phyloP scores from a whole-genome alignment of 371 early-diverging fungal species.

The Lichtheimia corymbifera region DNA sequence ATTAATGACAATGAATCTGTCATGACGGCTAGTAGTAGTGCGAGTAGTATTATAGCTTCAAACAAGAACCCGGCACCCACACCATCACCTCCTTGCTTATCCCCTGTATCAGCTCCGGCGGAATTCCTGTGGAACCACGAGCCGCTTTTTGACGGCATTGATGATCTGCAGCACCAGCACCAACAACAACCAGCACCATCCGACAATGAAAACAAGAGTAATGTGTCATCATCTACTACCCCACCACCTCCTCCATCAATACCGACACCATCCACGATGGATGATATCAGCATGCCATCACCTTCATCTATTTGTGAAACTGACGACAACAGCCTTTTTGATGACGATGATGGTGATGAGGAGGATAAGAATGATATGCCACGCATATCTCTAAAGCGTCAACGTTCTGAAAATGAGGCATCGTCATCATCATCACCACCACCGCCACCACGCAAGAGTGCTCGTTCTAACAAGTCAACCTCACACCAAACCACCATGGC shows the following conservation, averaged over 20 bases:
- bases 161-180: slow-evolving; percentile 20
- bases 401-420: background rate
- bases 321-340: no score
- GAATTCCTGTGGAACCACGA: slow-evolving; percentile 40
- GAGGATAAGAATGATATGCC: no score
- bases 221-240: background rate
- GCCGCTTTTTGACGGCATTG: slow-evolving; percentile 41
- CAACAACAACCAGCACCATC: slow-evolving; percentile 2
- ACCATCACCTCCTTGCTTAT: slow-evolving; percentile 27
- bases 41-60: slow-evolving; percentile 4
- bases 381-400: background rate
- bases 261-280: no score
- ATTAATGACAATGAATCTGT: slow-evolving; percentile 17
- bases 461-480: no score
- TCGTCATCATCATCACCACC: background rate
- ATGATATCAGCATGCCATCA: no score
- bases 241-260: background rate
- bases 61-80: slow-evolving; percentile 19
- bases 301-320: no score
- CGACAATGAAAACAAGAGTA: background rate
- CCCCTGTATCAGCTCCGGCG: slow-evolving; percentile 41
- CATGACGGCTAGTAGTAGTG: slow-evolving; percentile 6
- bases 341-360: no score
- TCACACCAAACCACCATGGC: slow-evolving; percentile 2
- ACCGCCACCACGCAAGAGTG: background rate